phyloP scores from a whole-genome alignment of 345 rosid genomes.

The Lepidium didymum region DNA sequence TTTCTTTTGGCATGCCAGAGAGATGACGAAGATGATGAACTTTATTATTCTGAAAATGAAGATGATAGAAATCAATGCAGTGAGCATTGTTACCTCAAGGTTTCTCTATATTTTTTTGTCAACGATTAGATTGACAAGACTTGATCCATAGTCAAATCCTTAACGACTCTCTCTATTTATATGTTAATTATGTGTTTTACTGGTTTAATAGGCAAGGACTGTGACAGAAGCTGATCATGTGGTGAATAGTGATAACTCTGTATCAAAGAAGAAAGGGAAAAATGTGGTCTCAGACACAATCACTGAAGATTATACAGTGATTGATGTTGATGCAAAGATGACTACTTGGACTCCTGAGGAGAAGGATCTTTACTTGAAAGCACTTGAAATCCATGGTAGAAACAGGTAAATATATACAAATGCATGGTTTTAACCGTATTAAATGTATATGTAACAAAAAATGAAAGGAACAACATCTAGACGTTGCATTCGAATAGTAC shows the following conservation, averaged over 20 bases:
- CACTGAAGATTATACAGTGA: not conserved
- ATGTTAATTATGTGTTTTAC: constrained; percentile 1
- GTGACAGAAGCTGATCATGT: constrained; percentile 31
- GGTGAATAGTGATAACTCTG: not conserved
- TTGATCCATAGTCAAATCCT: too few relatives aligned
- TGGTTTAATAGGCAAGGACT: constrained; percentile 43
- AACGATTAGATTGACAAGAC: too few relatives aligned
- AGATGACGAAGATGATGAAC: not conserved
- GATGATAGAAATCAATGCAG: not conserved
- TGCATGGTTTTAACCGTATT: too few relatives aligned
- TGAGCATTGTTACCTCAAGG: constrained; percentile 24
- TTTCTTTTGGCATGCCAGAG: constrained; percentile 6
- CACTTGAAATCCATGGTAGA: constrained; percentile 85
- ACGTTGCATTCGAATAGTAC: too few relatives aligned
- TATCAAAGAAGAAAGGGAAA: constrained; percentile 45
- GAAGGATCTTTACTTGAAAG: constrained; percentile 66
- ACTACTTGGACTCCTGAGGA: constrained; percentile 70
- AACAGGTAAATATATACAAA: constrained; percentile 45
- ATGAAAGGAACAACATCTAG: too few relatives aligned
- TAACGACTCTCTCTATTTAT: constrained; percentile 10
- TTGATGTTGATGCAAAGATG: constrained; percentile 17
- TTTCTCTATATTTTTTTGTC: not conserved
- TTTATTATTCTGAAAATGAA: not conserved
- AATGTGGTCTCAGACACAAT: constrained; percentile 15
- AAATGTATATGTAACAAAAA: too few relatives aligned